These are phyloP conservation scores for Bothriochloa decipiens DNA, from an alignment of 176 grass and related monocot species.

Conservation along the genomic window DNA sequence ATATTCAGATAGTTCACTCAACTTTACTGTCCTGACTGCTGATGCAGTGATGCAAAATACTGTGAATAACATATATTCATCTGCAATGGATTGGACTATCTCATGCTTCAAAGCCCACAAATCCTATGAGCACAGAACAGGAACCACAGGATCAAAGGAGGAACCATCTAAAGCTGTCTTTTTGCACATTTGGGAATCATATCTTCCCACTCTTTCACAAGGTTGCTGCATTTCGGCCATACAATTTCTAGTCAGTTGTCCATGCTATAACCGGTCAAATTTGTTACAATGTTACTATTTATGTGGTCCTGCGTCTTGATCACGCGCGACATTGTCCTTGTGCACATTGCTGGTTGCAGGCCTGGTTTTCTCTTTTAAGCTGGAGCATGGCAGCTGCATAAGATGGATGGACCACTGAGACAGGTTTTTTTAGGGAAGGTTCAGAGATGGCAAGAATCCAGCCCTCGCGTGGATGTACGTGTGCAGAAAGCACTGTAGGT, in stretches of 20 bases:
- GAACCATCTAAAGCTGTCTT: conserved; percentile 2
- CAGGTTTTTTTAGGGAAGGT: conserved; percentile 40
- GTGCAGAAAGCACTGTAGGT: conserved; percentile 37
- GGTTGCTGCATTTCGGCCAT: conserved; percentile 22
- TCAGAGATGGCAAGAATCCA: conserved; percentile 51
- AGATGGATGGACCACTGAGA: conserved; percentile 47
- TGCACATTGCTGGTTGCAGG: conserved; percentile 42
- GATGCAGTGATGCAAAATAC: background rate
- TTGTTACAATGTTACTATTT: conserved; percentile 51
- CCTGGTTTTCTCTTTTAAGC: conserved; percentile 46
- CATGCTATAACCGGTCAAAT: conserved; percentile 35
- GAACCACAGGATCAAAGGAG: background rate
- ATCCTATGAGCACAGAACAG: background rate
- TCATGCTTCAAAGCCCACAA: conserved; percentile 43
- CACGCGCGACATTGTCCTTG: conserved; percentile 52
- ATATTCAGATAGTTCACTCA: background rate
- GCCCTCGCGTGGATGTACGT: conserved; percentile 44
- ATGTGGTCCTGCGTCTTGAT: conserved; percentile 35
- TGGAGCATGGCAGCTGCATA: conserved; percentile 41
- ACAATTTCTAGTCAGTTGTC: conserved; percentile 35
- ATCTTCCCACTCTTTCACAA: conserved; percentile 13
- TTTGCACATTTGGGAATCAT: conserved; percentile 8
- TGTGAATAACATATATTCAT: background rate
- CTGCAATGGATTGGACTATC: conserved; percentile 31
- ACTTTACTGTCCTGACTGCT: background rate